Base-by-base conservation (phyloP, 768 basidiomycete genomes). In the Termitomyces sp. region DNA sequence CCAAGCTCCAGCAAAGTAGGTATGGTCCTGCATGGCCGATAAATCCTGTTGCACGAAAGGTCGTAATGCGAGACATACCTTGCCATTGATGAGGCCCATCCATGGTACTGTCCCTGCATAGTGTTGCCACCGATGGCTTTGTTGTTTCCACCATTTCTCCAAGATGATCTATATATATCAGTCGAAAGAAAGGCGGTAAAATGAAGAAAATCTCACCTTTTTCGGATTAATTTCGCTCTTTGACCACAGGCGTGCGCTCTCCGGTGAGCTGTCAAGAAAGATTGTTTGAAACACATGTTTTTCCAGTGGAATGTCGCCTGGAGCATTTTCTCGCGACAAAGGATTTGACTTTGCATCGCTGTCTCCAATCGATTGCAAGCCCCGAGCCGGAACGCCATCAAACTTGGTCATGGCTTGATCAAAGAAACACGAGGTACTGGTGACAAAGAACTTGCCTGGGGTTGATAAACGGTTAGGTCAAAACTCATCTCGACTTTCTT, bases 121-220 rank as follows among this genome's bases (percentile, higher is more conserved):
- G 57, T 75, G 74, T 64, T 79, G 77, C 78, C 78, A 81, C 24
- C 77, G 72, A 61, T 81, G 77, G 51, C 76, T 76, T 64, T 78
- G 78, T 64, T 80, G 80, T 64, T 81, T 80, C 80, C 79, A 81
- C 78, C 76, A 78, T 64, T 79, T 78, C 65, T 78, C 71, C 62
- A 69, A 50, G 29, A 80, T 75, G 34, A 73, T 64, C 64, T 70
- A 24, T 6, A 57, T 10, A 22, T 10, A 24, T 36, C 46, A 20
- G 33, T 20, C 10, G 13, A 47, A 22, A 54, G 6, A 20, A 41
- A 39, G 6, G 2, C 20, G 16, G 9, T 55, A 20, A 20, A n/a
- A 22, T 13, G 37, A 20, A 39, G 2, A 8, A 37, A 28, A 7
- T n/a, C 16, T 36, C n/a, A 65, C 67, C 62, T 73, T 70, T 20